A percentile compares a stretch with the other conserved stretches of the same genome.
Conservation (phyloP, 768 basidiomycete species). For the Lactarius hengduanensis region DNA sequence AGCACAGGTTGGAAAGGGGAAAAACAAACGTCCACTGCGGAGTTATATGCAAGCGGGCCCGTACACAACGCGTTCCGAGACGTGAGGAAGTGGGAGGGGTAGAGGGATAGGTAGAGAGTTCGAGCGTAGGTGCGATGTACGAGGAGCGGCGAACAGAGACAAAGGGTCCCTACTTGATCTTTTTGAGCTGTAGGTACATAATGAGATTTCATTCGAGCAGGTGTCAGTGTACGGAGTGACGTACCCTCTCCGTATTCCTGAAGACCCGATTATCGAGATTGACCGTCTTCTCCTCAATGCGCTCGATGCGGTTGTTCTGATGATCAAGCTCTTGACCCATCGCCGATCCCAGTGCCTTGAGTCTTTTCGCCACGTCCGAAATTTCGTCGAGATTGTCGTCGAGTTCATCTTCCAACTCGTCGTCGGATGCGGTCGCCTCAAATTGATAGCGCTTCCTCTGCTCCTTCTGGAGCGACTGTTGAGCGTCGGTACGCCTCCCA, state of each 20-base stretch:
- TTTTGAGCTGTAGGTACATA: conserved; percentile 36
- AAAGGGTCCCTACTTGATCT: conserved; percentile 34
- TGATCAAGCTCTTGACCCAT: conserved; percentile 87
- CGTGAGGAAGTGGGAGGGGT: too few relatives aligned
- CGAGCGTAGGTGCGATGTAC: too few relatives aligned
- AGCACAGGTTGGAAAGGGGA: too few relatives aligned
- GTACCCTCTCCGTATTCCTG: conserved; percentile 79
- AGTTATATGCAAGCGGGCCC: too few relatives aligned
- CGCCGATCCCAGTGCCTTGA: conserved; percentile 75
- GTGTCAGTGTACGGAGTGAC: conserved; percentile 24
- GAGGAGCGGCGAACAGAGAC: too few relatives aligned
- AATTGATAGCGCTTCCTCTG: conserved; percentile 87
- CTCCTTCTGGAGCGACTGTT: conserved; percentile 57
- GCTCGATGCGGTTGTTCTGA: conserved; percentile 79
- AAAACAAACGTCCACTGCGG: too few relatives aligned
- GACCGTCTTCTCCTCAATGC: conserved; percentile 76
- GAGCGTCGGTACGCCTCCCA: conserved; percentile 44
- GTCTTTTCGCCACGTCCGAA: conserved; percentile 65
- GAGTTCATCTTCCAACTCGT: conserved; percentile 92
- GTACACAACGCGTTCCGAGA: too few relatives aligned
- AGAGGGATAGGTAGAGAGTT: too few relatives aligned
- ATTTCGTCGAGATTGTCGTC: conserved; percentile 92
- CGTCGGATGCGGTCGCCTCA: conserved; percentile 85
- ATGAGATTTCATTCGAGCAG: conserved; percentile 6
- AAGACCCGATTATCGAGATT: conserved; percentile 71